A percentile compares a stretch with the other conserved stretches of the same genome.
phyloP scores from a whole-genome alignment of 352 stramenopile genomes.

The Phytophthora melonis region DNA sequence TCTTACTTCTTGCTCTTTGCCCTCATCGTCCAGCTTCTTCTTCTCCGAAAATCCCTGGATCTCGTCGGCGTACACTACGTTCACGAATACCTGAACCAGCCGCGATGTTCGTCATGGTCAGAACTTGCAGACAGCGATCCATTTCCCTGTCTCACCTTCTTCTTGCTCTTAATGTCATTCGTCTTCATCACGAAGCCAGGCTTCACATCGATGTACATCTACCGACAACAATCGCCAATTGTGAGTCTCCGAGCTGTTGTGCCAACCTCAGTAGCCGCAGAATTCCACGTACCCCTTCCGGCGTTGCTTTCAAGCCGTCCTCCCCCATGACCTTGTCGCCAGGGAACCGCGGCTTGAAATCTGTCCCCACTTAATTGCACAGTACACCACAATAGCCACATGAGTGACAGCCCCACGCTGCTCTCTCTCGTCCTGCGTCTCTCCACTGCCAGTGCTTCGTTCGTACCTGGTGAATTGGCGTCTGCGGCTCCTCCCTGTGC shows the following conservation, averaged over 20 bases:
- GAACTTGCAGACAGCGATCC: constrained; percentile 20
- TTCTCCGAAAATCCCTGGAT: constrained; percentile 86
- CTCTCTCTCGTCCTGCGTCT: background rate
- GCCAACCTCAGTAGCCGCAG: background rate
- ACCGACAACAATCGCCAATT: background rate
- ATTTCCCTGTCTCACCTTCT: constrained; percentile 54
- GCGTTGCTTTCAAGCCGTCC: constrained; percentile 56
- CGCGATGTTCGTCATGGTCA: background rate
- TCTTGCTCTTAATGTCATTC: constrained; percentile 62
- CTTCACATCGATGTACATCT: constrained; percentile 83
- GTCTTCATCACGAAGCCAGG: constrained; percentile 87
- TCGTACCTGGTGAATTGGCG: constrained; percentile 30
- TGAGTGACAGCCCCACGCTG: background rate
- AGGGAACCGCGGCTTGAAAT: constrained; percentile 72
- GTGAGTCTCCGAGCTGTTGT: background rate
- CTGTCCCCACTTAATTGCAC: constrained; percentile 19
- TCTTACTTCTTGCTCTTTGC: constrained; percentile 76
- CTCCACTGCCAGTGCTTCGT: background rate
- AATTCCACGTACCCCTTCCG: constrained; percentile 61
- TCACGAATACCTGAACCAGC: constrained; percentile 75
- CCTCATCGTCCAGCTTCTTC: constrained; percentile 78
- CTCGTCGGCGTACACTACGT: constrained; percentile 71
- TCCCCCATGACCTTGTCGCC: constrained; percentile 79
- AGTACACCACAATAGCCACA: background rate
- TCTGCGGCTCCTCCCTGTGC: constrained; percentile 12